Base-by-base conservation (phyloP, 257 asterid genomes). In the Phtheirospermum japonicum region DNA sequence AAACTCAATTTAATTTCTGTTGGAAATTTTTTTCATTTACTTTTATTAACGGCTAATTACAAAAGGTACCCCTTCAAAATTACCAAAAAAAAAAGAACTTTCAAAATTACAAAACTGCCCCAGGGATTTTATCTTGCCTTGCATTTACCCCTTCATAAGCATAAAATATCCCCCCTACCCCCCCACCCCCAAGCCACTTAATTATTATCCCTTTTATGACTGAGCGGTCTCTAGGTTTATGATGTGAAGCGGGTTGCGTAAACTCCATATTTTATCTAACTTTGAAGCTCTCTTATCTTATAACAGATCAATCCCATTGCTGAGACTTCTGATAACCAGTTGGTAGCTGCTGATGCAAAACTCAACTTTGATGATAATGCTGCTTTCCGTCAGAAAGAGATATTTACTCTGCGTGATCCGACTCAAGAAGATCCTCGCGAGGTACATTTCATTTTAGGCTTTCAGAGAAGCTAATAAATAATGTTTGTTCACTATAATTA, bases 321-420 rank as follows among this genome's bases (percentile, higher is more conserved):
- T 7, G 99, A 93, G 79, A 93, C 99, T 34, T 71, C 99, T 67
- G 97, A 87, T 64, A 89, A 83, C 53, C 80, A 80, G 75, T 64
- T 93, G 74, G 96, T 93, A 55, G 97, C 97, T 65, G 99, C 99
- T 63, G 99, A 93, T 82, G 99, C 99, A 64, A 89, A 93, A 81
- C 81, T 93, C 48, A 93, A 93, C 82, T 93, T 93, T 69, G 97
- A 93, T 49, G 99, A 93, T 68, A 93, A 93, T 83, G 99, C 99
- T 67, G 89, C 86, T 65, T 93, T 77, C 81, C 87, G 97, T 50
- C 97, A 85, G 64, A 87, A 82, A 71, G 99, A 89, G 63, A 75
- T 89, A 33, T 93, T 93, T 66, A 51, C 95, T 65, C 88, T 85
- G 46, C 84, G 97, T 11, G 97, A 89, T 75, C 92, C 97, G 33